Evolutionary conservation across 768 basidiomycete species (phyloP), one percentile per base, ranked within the genome.

Genomic region (Rhodotorula paludigena): DNA sequence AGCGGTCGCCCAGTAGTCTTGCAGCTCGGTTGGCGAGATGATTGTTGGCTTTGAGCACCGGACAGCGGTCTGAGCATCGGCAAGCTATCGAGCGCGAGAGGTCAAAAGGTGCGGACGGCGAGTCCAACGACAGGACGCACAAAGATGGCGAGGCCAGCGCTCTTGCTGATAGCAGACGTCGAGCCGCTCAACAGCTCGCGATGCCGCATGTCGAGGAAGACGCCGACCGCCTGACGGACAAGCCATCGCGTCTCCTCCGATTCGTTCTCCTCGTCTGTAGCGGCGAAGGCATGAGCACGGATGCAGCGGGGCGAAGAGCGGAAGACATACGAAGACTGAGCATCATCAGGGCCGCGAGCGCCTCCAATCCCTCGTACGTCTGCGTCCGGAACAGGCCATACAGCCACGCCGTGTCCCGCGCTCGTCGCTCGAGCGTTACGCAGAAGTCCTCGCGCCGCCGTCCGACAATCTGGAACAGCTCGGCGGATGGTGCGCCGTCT

Each of bases 181-280:
- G 23, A 11, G 14, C 32, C 45, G 5, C 32, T 2, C 18, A 30
- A 21, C 35, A 68, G 5, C 53, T 68, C 67, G n/a, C n/a, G 32
- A 33, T 60, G 61, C 3, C 61, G 62, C 15, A 68, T 5, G 45
- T 68, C 67, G 38, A 68, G 25, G 47, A 59, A 68, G 28, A 58
- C 41, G 6, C 67, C 67, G 21, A 42, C 67, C 12, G 58, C 30
- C 28, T 59, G 52, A 1, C 67, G 61, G 1, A 68, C 62, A 47
- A 60, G 39, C 47, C 63, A 63, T 6, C 67, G 57, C 9, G 60
- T 42, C 1, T 60, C 62, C 5, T 56, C 62, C 0, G 53, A 39
- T 14, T 54, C 41, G 23, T 53, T 63, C 48, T 68, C 67, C 62
- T 68, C 67, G 57, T 68, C 67, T 68, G 41, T 20, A 36, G 2